These are phyloP conservation scores for Candida railenensis DNA, from an alignment of 805 yeast species.

Conservation along the genomic window DNA sequence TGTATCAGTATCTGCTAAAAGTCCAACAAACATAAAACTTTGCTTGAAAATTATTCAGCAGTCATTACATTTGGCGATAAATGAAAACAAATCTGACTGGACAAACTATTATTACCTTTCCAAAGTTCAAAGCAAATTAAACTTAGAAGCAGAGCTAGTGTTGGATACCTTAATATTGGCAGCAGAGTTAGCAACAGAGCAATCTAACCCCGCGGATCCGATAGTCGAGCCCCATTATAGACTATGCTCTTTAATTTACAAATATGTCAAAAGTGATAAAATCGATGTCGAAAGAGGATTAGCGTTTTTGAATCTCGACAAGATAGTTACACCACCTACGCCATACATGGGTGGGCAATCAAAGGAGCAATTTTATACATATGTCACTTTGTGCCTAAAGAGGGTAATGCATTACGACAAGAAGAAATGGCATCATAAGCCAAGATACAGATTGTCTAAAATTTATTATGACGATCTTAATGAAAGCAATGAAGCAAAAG, in stretches of 20 bases:
- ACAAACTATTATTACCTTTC: slow-evolving; percentile 53
- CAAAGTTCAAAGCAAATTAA: slow-evolving; percentile 55
- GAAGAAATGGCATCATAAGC: slow-evolving; percentile 90
- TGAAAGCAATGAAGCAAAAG: slow-evolving; percentile 54
- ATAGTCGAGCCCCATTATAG: slow-evolving; percentile 79
- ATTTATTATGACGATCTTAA: slow-evolving; percentile 53
- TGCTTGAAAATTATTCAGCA: slow-evolving; percentile 41
- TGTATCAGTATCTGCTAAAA: slow-evolving; percentile 19
- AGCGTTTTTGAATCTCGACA: slow-evolving; percentile 37
- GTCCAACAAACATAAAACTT: slow-evolving; percentile 19
- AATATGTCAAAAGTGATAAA: slow-evolving; percentile 42
- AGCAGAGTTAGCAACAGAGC: slow-evolving; percentile 38
- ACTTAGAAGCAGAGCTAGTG: slow-evolving; percentile 26
- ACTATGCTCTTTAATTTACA: slow-evolving; percentile 56
- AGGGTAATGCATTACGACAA: slow-evolving; percentile 61
- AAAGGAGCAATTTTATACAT: slow-evolving; percentile 30
- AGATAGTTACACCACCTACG: slow-evolving; percentile 4
- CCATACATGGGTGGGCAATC: slow-evolving; percentile 6
- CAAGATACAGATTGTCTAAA: slow-evolving; percentile 68
- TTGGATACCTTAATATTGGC: slow-evolving; percentile 45
- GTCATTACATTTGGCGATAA: slow-evolving; percentile 48
- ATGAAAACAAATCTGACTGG: slow-evolving; percentile 56
- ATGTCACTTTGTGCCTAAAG: slow-evolving; percentile 46
- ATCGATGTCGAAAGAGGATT: slow-evolving; percentile 40
- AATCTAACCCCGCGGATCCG: slow-evolving; percentile 47